Base-by-base conservation (phyloP, 1,284 basidiomycete species). In the Tilletia indica region DNA sequence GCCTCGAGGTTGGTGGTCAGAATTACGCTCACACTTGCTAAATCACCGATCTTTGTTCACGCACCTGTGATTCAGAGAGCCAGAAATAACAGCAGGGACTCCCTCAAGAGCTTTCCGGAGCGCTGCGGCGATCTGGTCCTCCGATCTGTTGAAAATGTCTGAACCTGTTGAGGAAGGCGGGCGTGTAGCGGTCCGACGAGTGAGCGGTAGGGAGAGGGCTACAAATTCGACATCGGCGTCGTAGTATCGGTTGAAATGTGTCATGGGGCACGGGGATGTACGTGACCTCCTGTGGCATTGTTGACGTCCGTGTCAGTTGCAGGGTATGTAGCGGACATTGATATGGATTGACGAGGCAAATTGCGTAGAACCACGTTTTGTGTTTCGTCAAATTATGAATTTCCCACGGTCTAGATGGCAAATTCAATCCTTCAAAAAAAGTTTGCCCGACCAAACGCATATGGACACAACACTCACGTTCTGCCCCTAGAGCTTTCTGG, bases 161-260 rank as follows among this genome's bases (percentile, higher is more conserved):
- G 42, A 45, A 45, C 12, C 42, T 5, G 12, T 12, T 5, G 6
- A 5, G 12, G 42, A 45, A 45, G 42, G 42, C 42, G 56, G 25
- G 19, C 36, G 16, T 3, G 61, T 8, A 2, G 42, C 12, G 5
- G 12, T 47, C 38, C 34, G 34, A 11, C 9, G 38, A 39, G 21
- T 38, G n/a, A 69, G 14, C 2, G 31, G 56, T 1, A 63, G 54
- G 16, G 42, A 36, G 3, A 61, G 1, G 39, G 36, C 14, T 3
- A 54, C 75, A 58, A 80, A 72, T 2, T 72, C 70, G 21, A 80
- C 76, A 19, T 79, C 76, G 21, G 69, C 79, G 1, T 76, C 73
- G 42, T 80, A 80, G 75, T 80, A 80, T 1, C 78, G 74, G 63
- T 80, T 80, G 0, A 74, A 76, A 80, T 80, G 67, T 73, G 75